Evolutionary conservation across 768 basidiomycete species (phyloP).

Genomic region (Serendipita sp.): DNA sequence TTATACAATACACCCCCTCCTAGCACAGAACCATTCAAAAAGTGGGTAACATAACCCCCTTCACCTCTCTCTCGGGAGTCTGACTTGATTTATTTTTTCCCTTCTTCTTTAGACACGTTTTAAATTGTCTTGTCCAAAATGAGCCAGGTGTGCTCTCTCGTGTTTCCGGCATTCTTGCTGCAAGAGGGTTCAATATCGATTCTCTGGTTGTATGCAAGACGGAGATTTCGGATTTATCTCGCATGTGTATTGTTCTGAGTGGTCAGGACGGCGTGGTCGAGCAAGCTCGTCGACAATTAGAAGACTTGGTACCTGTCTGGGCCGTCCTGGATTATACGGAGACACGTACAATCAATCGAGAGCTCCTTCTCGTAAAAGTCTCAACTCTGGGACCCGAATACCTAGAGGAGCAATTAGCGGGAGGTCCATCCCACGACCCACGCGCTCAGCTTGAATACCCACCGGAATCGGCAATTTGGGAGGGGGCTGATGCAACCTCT

Average conservation of each 20-base stretch:
- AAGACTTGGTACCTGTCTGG: conserved; percentile 98
- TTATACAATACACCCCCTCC: conserved; percentile 92
- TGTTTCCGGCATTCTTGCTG: conserved; percentile 93
- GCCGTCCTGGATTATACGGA: conserved; percentile 96
- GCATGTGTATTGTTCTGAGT: conserved; percentile 94
- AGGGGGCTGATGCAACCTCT: conserved; percentile 10
- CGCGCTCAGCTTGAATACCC: conserved; percentile 21
- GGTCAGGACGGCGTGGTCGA: conserved; percentile 98
- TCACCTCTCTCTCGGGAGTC: neutral
- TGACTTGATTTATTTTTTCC: neutral
- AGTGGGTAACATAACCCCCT: conserved; percentile 29
- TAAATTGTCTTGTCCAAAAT: conserved; percentile 98
- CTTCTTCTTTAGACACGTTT: conserved; percentile 49
- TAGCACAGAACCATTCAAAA: conserved; percentile 82
- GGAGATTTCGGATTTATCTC: conserved; percentile 87
- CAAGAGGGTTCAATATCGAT: conserved; percentile 96
- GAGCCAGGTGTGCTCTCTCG: conserved; percentile 98
- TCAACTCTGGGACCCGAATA: conserved; percentile 97
- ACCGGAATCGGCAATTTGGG: conserved; percentile 12
- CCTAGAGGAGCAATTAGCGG: conserved; percentile 76
- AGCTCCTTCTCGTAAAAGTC: conserved; percentile 87
- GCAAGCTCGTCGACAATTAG: conserved; percentile 88
- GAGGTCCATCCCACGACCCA: conserved; percentile 71
- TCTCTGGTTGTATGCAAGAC: conserved; percentile 96
- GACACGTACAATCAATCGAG: conserved; percentile 78